phyloP scores from a whole-genome alignment of 177 flowering plant species.

The Tripterygium wilfordii region DNA sequence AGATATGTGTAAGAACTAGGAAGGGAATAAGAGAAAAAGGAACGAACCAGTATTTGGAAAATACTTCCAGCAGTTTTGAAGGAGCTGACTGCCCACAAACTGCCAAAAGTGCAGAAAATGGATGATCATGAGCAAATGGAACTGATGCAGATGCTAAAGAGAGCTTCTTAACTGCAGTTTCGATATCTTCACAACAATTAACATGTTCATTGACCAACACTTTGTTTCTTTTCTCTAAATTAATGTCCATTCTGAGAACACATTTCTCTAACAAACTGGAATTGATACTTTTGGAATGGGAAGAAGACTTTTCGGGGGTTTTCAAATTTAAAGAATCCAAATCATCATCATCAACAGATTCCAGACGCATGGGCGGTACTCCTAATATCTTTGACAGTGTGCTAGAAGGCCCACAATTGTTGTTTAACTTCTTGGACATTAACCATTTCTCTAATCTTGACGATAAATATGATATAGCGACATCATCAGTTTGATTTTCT shows the following conservation, averaged over 20 bases:
- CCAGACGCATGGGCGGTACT: constrained; percentile 34
- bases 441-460: constrained; percentile 69
- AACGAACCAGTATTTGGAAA: constrained; percentile 55
- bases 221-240: constrained; percentile 12
- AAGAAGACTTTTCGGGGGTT: constrained; percentile 36
- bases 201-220: constrained; percentile 13
- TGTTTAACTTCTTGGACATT: constrained; percentile 37
- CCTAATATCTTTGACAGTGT: constrained; percentile 59
- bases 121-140: constrained; percentile 27
- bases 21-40: constrained; percentile 7
- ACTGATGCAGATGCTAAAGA: constrained; percentile 44
- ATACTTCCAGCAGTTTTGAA: constrained; percentile 46
- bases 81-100: constrained; percentile 80
- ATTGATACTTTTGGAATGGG: constrained; percentile 16
- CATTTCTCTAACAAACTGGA: constrained; percentile 8
- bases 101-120: constrained; percentile 49
- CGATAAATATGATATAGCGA: constrained; percentile 43
- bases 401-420: constrained; percentile 40
- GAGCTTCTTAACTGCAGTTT: constrained; percentile 46
- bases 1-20: background rate
- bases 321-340: constrained; percentile 19
- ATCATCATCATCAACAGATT: constrained; percentile 18
- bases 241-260: constrained; percentile 7
- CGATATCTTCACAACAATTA: constrained; percentile 39
- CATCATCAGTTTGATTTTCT: constrained; percentile 31